Evolutionary conservation across 768 basidiomycete species (phyloP).

Genomic region (Pleurotus giganteus): DNA sequence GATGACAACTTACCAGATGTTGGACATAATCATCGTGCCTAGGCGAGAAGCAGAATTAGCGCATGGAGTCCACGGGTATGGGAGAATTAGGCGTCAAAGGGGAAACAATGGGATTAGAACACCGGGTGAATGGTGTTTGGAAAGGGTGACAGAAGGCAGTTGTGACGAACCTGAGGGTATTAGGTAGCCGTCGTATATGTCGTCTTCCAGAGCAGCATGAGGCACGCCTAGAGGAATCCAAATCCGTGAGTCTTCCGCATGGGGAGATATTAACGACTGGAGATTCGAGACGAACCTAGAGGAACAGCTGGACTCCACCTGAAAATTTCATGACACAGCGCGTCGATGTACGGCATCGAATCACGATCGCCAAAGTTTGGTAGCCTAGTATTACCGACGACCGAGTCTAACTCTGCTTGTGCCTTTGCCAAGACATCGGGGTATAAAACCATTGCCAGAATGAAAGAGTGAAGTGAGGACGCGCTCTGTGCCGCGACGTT

Average conservation of each 20-base stretch:
- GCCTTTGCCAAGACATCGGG: conserved; percentile 23
- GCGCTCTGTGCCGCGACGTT: not conserved
- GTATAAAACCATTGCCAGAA: conserved; percentile 21
- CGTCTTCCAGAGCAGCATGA: conserved; percentile 10
- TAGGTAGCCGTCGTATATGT: conserved; percentile 8
- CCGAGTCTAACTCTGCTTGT: conserved; percentile 24
- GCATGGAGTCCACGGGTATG: too few relatives aligned
- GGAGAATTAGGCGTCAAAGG: too few relatives aligned
- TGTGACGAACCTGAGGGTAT: conserved; percentile 5
- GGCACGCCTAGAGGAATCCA: conserved; percentile 8
- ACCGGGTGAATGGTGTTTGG: too few relatives aligned
- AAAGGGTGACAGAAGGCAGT: not conserved
- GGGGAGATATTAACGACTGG: not conserved
- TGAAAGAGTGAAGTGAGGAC: conserved; percentile 16
- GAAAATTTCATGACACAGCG: conserved; percentile 16
- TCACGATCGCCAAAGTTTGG: conserved; percentile 23
- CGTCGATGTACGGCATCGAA: conserved; percentile 13
- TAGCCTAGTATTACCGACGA: conserved; percentile 21
- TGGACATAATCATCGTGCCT: conserved; percentile 7
- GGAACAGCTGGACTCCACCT: conserved; percentile 17
- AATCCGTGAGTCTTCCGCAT: not conserved
- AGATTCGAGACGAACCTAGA: conserved; percentile 1
- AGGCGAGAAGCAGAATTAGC: not conserved
- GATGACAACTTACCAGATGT: conserved; percentile 7
- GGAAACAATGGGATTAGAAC: too few relatives aligned